Percentiles rank a stretch among this genome's conserved stretches.
Evolutionary conservation across 2,329 filamentous ascomycete species (phyloP).

Genomic region (Colletotrichum sidae): DNA sequence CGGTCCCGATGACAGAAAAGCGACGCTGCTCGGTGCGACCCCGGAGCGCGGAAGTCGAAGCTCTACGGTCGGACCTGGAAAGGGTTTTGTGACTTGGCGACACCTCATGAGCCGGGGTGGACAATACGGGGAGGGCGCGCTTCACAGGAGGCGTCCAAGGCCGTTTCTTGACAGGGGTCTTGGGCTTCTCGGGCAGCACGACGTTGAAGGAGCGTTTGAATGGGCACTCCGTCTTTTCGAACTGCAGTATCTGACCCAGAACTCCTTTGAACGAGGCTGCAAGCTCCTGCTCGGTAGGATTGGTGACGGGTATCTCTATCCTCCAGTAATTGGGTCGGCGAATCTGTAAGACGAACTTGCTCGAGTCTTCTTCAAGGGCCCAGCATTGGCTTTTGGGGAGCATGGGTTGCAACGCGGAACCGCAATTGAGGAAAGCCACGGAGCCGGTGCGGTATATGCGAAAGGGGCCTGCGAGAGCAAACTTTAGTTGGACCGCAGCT

Average conservation of each 20-base stretch:
- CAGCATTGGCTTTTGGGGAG: conserved; percentile 92
- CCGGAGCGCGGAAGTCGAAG: conserved; percentile 21
- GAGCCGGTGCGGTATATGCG: conserved; percentile 89
- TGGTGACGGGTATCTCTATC: conserved; percentile 81
- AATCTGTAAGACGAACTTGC: conserved; percentile 86
- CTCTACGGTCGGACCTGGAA: conserved; percentile 25
- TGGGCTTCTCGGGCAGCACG: conserved; percentile 75
- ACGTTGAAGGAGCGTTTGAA: conserved; percentile 84
- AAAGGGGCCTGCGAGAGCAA: conserved; percentile 68
- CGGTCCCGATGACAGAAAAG: conserved; percentile 28
- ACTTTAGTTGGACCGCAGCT: conserved; percentile 27
- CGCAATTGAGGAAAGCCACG: conserved; percentile 89
- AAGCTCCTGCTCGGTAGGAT: conserved; percentile 71
- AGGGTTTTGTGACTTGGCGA: conserved; percentile 34
- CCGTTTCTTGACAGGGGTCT: conserved; percentile 73
- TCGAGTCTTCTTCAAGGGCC: conserved; percentile 87
- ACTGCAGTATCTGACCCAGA: conserved; percentile 79
- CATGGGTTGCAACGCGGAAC: conserved; percentile 85
- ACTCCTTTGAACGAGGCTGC: conserved; percentile 77
- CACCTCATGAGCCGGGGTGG: conserved; percentile 48
- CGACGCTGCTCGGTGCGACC: conserved; percentile 29
- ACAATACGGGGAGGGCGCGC: conserved; percentile 48
- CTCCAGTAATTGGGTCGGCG: conserved; percentile 88
- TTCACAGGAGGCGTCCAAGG: conserved; percentile 70
- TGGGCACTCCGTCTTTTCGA: conserved; percentile 89